Base-by-base conservation (phyloP, 2,329 filamentous ascomycete genomes). In the Verticillium nonalfalfae region DNA sequence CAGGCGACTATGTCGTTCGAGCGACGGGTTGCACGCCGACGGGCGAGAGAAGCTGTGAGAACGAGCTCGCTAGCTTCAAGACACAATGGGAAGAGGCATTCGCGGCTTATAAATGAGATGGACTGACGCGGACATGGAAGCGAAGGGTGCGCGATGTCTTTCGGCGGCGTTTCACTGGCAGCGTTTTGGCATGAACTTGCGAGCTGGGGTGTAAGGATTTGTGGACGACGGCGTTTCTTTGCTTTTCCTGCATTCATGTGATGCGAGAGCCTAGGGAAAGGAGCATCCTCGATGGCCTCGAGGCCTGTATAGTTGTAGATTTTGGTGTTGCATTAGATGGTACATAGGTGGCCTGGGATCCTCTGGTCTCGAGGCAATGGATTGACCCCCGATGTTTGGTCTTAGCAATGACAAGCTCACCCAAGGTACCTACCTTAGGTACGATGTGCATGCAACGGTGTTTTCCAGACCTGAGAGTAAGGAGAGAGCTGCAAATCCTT, bases 1-100 rank as follows among this genome's bases (percentile, higher is more conserved):
- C 93, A 9, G 94, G 93, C 36, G 93, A 98, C 71, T 88, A 98
- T 62, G 83, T 96, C 1, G 86, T 96, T 64, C 86, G 89, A 62
- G 91, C 98, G 69, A 79, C 85, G 26, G 87, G 86, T 59, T 99
- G 95, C 74, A 83, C 86, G 40, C 79, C 78, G 13, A 76, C 78
- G 40, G 79, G 78, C 11, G 76, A 78, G 40, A 78, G 85, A 58
- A 85, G 84, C 66, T 98, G 95, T 73, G 86, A 88, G 64, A 82
- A 84, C 59, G 89, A 94, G 72, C 87, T 93, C 67, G 79, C 79
- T 59, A 73, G 70, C 34, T 86, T 79, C 68, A 75, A 75, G 64
- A 71, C 79, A 58, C 75, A 77, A 61, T 82, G 82, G 80, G 77
- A 73, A 64, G 70, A 72, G 39, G 73, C 76, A 10, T 80, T 80